Percentiles rank a stretch among this genome's conserved stretches.
Conservation (phyloP, 2,329 filamentous ascomycete genomes). For the Fusarium buharicum region DNA sequence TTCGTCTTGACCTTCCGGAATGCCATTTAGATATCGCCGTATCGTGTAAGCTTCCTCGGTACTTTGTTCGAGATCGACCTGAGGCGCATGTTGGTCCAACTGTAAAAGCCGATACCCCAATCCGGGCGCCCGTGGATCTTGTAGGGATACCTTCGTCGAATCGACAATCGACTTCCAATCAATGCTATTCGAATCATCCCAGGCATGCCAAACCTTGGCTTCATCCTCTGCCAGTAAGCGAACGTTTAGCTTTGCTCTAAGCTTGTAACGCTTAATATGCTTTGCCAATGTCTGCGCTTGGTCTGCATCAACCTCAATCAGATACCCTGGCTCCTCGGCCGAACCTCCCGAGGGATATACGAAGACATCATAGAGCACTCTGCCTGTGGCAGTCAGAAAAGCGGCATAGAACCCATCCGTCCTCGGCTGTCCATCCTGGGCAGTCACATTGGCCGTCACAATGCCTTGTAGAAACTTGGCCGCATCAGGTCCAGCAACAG, state of each 20-base stretch:
- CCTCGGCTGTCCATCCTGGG: conserved; percentile 50
- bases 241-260: conserved; percentile 81
- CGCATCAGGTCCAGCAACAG: conserved; percentile 80
- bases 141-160: conserved; percentile 51
- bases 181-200: conserved; percentile 64
- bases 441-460: conserved; percentile 70
- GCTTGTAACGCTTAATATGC: conserved; percentile 85
- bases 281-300: conserved; percentile 71
- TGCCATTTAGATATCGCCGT: conserved; percentile 79
- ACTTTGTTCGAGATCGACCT: conserved; percentile 58
- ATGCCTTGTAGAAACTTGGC: conserved; percentile 89
- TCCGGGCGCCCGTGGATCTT: conserved; percentile 64
- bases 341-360: conserved; percentile 70
- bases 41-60: conserved; percentile 74
- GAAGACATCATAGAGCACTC: conserved; percentile 89
- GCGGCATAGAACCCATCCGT: conserved; percentile 76
- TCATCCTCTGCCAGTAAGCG: conserved; percentile 73
- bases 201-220: conserved; percentile 76
- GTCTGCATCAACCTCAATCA: conserved; percentile 83
- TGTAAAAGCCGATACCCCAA: conserved; percentile 64
- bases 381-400: conserved; percentile 86
- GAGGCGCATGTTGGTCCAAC: conserved; percentile 45
- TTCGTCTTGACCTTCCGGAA: conserved; percentile 87
- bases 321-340: conserved; percentile 55
- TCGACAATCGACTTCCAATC: conserved; percentile 38